Conservation (phyloP, 2,329 filamentous ascomycete species). For the Capronia americana region DNA sequence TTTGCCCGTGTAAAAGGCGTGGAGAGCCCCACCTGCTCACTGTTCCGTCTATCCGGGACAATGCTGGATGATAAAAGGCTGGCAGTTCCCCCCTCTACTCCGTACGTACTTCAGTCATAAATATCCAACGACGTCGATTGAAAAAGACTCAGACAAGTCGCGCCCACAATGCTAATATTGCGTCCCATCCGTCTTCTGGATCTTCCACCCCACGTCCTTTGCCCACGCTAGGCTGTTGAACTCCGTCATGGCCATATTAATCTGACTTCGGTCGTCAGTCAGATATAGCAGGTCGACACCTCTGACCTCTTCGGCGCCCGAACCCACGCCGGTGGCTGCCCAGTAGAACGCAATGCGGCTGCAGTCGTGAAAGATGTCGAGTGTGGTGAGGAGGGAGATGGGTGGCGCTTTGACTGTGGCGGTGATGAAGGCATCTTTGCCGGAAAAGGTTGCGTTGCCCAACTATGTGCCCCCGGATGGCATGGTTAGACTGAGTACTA, state of each 20-base stretch:
- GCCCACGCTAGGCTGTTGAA: constrained; percentile 36
- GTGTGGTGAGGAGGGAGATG: constrained; percentile 29
- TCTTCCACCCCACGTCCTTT: constrained; percentile 22
- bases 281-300: constrained; percentile 32
- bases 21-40: background rate
- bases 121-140: background rate
- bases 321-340: constrained; percentile 24
- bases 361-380: constrained; percentile 31
- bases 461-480: constrained; percentile 3
- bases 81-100: background rate
- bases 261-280: constrained; percentile 20
- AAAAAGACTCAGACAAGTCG: background rate
- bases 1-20: background rate
- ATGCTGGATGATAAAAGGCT: background rate
- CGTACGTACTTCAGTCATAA: background rate
- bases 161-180: constrained; percentile 4
- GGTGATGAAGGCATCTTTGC: constrained; percentile 24
- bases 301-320: constrained; percentile 11
- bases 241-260: constrained; percentile 34
- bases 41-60: constrained; percentile 2
- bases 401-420: constrained; percentile 17
- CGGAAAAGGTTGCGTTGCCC: constrained; percentile 25
- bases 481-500: background rate
- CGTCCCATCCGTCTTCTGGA: constrained; percentile 18
- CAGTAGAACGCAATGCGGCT: constrained; percentile 31